phyloP scores from a whole-genome alignment of 495 filamentous ascomycete species.

The Podospora fimiseda region DNA sequence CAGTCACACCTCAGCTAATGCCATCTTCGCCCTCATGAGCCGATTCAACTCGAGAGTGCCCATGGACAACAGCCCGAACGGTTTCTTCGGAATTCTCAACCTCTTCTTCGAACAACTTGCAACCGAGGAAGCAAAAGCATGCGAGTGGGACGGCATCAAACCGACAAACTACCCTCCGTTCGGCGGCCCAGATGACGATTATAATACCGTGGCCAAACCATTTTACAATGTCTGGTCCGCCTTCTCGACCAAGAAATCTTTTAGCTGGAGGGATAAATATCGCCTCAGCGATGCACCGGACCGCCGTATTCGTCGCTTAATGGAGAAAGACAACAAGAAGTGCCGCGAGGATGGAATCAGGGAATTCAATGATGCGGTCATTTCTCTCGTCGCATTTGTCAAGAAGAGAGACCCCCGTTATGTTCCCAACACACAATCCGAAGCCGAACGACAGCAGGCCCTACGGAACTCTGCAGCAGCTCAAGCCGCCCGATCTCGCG shows the following conservation, averaged over 20 bases:
- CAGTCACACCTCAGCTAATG: conserved; percentile 66
- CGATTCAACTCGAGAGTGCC: conserved; percentile 70
- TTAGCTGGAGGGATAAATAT: conserved; percentile 83
- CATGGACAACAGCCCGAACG: conserved; percentile 64
- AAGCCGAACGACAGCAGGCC: conserved; percentile 71
- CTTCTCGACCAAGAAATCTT: conserved; percentile 80
- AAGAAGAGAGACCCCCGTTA: conserved; percentile 88
- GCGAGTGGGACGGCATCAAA: conserved; percentile 54
- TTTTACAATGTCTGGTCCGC: conserved; percentile 80
- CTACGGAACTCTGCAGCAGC: conserved; percentile 72
- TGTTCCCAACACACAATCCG: conserved; percentile 57
- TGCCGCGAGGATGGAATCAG: conserved; percentile 74
- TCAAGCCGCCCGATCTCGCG: conserved; percentile 77
- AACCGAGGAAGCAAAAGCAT: conserved; percentile 70
- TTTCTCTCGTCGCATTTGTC: conserved; percentile 80
- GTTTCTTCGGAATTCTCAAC: conserved; percentile 76
- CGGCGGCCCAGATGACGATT: conserved; percentile 59
- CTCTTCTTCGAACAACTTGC: conserved; percentile 73
- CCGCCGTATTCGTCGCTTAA: conserved; percentile 69
- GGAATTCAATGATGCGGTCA: conserved; percentile 91
- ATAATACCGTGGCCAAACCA: conserved; percentile 62
- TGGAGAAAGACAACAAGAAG: conserved; percentile 93
- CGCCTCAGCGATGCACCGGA: conserved; percentile 80
- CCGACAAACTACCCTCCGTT: conserved; percentile 69
- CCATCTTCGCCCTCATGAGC: conserved; percentile 66